Evolutionary conservation across 345 rosid genomes (phyloP).

Genomic region (Brassica nigra): DNA sequence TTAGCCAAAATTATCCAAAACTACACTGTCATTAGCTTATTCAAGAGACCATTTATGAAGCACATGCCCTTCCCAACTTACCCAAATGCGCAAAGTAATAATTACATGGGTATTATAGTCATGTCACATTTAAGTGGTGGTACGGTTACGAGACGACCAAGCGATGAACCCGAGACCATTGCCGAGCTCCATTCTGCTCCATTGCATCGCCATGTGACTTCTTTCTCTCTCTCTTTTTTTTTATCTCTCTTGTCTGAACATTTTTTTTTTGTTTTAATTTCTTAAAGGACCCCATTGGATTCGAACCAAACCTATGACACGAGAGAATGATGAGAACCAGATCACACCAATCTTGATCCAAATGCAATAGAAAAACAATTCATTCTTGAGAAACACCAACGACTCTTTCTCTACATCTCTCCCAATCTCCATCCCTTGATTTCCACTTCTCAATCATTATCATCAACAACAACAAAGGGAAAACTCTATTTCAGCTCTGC

Average conservation of each 20-base stretch:
- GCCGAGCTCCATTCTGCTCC: conserved; percentile 51
- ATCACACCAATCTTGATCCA: conserved; percentile 36
- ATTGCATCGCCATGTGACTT: conserved; percentile 43
- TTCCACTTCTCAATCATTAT: conserved; percentile 44
- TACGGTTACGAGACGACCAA: conserved; percentile 27
- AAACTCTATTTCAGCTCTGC: conserved; percentile 52
- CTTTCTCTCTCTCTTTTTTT: conserved; percentile 14
- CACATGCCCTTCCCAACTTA: conserved; percentile 22
- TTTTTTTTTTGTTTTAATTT: not conserved
- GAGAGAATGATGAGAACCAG: conserved; percentile 38
- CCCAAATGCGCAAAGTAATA: conserved; percentile 12
- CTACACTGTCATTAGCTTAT: conserved; percentile 9
- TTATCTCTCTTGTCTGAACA: not conserved
- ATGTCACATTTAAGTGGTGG: conserved; percentile 7
- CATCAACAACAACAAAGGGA: conserved; percentile 34
- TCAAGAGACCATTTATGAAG: conserved; percentile 10
- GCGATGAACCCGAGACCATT: conserved; percentile 50
- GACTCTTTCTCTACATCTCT: conserved; percentile 49
- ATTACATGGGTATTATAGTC: conserved; percentile 35
- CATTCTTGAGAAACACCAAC: conserved; percentile 36
- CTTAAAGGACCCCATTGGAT: conserved; percentile 15
- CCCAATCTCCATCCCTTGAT: conserved; percentile 47
- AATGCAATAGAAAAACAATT: not conserved
- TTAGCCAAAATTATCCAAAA: conserved; percentile 8
- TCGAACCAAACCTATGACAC: conserved; percentile 41